Percentiles rank a stretch among this genome's conserved stretches.
phyloP scores from a whole-genome alignment of 2,329 filamentous ascomycete genomes.

The Albophoma yamanashiensis region DNA sequence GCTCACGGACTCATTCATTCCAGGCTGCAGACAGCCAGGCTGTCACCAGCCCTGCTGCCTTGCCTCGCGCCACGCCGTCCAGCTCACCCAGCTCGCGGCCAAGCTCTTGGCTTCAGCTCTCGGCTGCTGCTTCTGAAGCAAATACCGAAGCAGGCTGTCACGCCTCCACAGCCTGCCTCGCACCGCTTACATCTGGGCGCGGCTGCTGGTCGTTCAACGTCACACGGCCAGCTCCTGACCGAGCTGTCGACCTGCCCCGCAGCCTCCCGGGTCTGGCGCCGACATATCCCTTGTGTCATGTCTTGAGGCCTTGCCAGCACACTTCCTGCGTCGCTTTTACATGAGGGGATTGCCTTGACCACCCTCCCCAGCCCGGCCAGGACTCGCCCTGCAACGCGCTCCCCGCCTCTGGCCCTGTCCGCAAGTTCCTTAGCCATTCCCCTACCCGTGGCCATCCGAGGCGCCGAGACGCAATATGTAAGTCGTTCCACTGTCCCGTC shows the following conservation, averaged over 20 bases:
- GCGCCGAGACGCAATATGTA: constrained; percentile 21
- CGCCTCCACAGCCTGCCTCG: background rate
- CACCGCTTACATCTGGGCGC: background rate
- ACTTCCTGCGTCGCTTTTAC: constrained; percentile 13
- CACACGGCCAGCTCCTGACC: background rate
- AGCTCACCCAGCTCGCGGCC: background rate
- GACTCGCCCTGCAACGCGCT: constrained; percentile 2
- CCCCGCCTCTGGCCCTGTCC: background rate
- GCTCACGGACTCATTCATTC: background rate
- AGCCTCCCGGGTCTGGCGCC: constrained; percentile 3
- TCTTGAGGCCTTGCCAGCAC: constrained; percentile 2
- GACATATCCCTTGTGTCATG: constrained; percentile 4
- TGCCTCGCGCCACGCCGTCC: background rate
- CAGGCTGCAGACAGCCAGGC: background rate
- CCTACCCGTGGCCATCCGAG: constrained; percentile 3
- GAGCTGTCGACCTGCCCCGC: background rate
- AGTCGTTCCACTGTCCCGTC: constrained; percentile 10
- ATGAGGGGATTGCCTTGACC: constrained; percentile 8
- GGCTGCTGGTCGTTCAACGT: background rate
- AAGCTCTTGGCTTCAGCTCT: background rate
- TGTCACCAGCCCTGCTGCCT: background rate
- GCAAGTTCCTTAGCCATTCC: background rate
- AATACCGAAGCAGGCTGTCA: background rate
- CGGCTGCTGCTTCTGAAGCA: background rate
- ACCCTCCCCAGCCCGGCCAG: constrained; percentile 3